Evolutionary conservation across 495 filamentous ascomycete genomes (phyloP).

Genomic region (Talaromyces ruber): DNA sequence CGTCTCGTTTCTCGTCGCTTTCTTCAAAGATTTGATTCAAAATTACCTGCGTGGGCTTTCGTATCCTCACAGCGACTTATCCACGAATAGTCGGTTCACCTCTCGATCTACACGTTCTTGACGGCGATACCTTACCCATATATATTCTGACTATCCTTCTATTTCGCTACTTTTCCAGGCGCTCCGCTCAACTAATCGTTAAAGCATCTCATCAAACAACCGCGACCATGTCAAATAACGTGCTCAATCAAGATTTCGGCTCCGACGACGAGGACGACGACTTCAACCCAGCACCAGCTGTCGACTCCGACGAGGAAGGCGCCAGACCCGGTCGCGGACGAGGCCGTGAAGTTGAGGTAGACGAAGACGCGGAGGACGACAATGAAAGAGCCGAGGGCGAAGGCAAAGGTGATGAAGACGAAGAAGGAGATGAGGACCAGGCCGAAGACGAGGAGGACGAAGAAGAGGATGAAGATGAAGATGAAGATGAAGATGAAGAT

Average conservation of each 20-base stretch:
- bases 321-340: conserved; percentile 31
- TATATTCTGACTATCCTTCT: neutral
- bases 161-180: neutral
- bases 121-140: neutral
- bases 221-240: conserved; percentile 38
- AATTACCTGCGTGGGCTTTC: neutral
- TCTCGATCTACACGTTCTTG: neutral
- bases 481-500: conserved; percentile 47
- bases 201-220: neutral
- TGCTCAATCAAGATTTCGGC: conserved; percentile 50
- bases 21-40: neutral
- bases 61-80: neutral
- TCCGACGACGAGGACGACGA: conserved; percentile 76
- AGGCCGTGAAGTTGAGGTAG: conserved; percentile 23
- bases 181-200: neutral
- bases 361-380: conserved; percentile 37
- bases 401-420: conserved; percentile 22
- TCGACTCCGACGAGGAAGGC: conserved; percentile 61
- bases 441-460: conserved; percentile 42
- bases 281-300: conserved; percentile 65
- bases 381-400: conserved; percentile 40
- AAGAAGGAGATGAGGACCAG: conserved; percentile 19
- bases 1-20: neutral
- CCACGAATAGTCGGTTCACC: neutral
- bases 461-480: conserved; percentile 40